Conservation (phyloP, 2,329 filamentous ascomycete species). For the Fusarium denticulatum region DNA sequence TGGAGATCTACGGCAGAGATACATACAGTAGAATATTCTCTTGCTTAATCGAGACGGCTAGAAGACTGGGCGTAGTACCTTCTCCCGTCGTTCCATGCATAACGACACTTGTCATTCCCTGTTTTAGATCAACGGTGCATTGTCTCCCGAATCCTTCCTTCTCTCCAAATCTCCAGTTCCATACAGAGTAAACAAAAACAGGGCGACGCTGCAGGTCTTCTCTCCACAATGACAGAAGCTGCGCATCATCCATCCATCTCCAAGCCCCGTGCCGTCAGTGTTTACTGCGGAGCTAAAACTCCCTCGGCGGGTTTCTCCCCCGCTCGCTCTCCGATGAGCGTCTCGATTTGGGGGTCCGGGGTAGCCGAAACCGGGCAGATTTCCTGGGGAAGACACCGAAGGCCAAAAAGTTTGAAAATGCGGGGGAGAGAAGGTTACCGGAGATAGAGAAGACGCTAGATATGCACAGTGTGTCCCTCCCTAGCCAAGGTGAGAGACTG, state of each 20-base stretch:
- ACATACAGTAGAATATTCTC: not conserved
- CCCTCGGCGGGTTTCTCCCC: not conserved
- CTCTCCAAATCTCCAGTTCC: not conserved
- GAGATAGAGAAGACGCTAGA: conserved; percentile 21
- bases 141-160: not conserved
- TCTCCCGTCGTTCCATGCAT: conserved; percentile 18
- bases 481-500: conserved; percentile 14
- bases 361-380: conserved; percentile 24
- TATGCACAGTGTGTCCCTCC: conserved; percentile 35
- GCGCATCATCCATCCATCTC: conserved; percentile 1
- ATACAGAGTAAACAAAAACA: not conserved
- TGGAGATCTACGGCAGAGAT: not conserved
- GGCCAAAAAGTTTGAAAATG: not conserved
- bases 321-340: conserved; percentile 25
- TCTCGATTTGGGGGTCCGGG: conserved; percentile 25
- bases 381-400: conserved; percentile 18
- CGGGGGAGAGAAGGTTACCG: not conserved
- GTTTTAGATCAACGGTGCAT: not conserved
- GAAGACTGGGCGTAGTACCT: not conserved
- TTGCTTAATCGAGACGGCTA: conserved; percentile 6
- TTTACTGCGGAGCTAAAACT: conserved; percentile 3
- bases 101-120: not conserved
- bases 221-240: conserved; percentile 7
- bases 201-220: not conserved
- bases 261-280: not conserved